Conservation (phyloP, 495 filamentous ascomycete genomes). For the Lophiostoma macrostomum region DNA sequence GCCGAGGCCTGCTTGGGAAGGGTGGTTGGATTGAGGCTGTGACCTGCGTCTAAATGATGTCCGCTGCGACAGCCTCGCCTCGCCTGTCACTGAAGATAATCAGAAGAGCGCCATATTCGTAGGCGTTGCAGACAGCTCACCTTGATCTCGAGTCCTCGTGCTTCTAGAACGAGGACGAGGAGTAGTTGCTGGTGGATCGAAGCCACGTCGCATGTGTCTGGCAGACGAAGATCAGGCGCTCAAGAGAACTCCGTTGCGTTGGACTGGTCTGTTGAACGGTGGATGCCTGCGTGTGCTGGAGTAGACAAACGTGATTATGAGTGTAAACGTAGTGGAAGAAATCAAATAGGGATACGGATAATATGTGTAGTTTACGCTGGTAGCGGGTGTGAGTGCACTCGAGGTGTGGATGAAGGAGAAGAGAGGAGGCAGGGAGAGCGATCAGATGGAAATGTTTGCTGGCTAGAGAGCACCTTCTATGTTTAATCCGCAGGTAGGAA, state of each 20-base stretch:
- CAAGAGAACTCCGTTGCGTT: too few relatives aligned
- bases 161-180: conserved; percentile 2
- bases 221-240: too few relatives aligned
- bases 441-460: conserved; percentile 9
- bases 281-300: too few relatives aligned
- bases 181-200: conserved; percentile 1
- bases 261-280: too few relatives aligned
- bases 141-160: conserved; percentile 1
- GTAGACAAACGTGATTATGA: too few relatives aligned
- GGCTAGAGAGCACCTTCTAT: conserved; percentile 27
- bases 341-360: conserved; percentile 22
- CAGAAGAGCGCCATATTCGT: not conserved
- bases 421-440: conserved; percentile 3
- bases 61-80: not conserved
- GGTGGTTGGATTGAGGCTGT: not conserved
- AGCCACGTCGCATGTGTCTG: conserved; percentile 20
- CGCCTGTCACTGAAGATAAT: not conserved
- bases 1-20: not conserved
- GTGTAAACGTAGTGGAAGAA: not conserved
- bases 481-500: conserved; percentile 16
- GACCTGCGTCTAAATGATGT: not conserved
- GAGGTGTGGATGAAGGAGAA: not conserved
- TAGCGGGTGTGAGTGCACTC: conserved; percentile 24
- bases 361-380: conserved; percentile 15
- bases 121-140: not conserved